A percentile compares a stretch with the other conserved stretches of the same genome.
Evolutionary conservation across 306 rosid species (phyloP).

Genomic region (Begonia loranthoides): DNA sequence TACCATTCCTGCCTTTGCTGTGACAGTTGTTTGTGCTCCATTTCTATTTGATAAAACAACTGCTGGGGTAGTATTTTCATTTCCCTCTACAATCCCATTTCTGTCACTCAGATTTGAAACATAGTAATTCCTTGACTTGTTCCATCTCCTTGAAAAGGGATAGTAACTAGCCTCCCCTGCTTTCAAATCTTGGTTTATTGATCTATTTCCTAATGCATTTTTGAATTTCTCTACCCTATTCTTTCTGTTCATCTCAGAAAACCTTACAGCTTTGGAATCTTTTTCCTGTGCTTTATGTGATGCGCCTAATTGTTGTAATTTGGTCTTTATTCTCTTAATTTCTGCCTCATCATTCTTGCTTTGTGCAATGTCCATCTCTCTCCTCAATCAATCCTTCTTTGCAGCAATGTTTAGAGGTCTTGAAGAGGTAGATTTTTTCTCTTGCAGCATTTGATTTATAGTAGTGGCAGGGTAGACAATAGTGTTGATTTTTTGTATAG

Average conservation of each 20-base stretch:
- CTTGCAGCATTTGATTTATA: conserved; percentile 82
- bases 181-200: conserved; percentile 36
- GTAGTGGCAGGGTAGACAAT: conserved; percentile 84
- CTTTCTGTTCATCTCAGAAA: conserved; percentile 91
- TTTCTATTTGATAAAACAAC: conserved; percentile 18
- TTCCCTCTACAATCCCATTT: conserved; percentile 22
- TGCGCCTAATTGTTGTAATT: conserved; percentile 62
- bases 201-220: conserved; percentile 72
- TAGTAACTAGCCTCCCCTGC: conserved; percentile 96
- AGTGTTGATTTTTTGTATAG: conserved; percentile 46
- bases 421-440: conserved; percentile 66
- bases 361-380: conserved; percentile 57
- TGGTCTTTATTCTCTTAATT: conserved; percentile 49
- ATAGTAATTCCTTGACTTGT: conserved; percentile 84
- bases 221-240: conserved; percentile 92
- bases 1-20: conserved; percentile 34
- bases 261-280: conserved; percentile 74
- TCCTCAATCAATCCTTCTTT: conserved; percentile 80
- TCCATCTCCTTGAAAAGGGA: conserved; percentile 98
- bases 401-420: conserved; percentile 82
- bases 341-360: conserved; percentile 47
- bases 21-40: conserved; percentile 13
- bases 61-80: conserved; percentile 16
- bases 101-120: conserved; percentile 40
- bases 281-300: conserved; percentile 32